Conservation (phyloP, 331 rosid species). For the Quercus phellos region DNA sequence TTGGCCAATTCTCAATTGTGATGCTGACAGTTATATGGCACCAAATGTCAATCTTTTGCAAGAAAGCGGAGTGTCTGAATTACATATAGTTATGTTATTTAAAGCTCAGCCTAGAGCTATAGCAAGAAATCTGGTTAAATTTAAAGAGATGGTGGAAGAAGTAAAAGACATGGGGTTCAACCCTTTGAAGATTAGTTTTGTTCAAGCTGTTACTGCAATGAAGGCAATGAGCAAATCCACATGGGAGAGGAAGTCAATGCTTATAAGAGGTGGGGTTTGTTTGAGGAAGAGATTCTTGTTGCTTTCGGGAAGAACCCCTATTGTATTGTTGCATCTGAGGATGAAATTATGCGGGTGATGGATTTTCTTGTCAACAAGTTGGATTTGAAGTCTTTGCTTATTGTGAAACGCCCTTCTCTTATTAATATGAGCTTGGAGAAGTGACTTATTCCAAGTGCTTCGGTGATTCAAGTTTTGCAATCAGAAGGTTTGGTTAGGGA, state of each 20-base stretch:
- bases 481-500: conserved; percentile 16
- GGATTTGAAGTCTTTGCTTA: conserved; percentile 17
- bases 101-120: conserved; percentile 9
- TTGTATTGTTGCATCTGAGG: conserved; percentile 26
- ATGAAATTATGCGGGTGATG: conserved; percentile 32
- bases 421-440: conserved; percentile 30
- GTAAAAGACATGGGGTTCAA: conserved; percentile 38
- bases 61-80: conserved; percentile 29
- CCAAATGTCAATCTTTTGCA: conserved; percentile 29
- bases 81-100: conserved; percentile 16
- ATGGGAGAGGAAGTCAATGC: conserved; percentile 25
- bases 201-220: conserved; percentile 18
- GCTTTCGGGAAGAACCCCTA: conserved; percentile 34
- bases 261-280: conserved; percentile 44
- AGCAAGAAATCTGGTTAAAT: not conserved
- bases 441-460: conserved; percentile 33
- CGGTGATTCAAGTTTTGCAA: conserved; percentile 17
- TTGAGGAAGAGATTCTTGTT: conserved; percentile 22
- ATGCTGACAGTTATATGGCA: not conserved
- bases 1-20: conserved; percentile 3
- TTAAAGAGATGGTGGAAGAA: conserved; percentile 12
- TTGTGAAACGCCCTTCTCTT: not conserved
- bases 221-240: conserved; percentile 22
- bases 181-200: conserved; percentile 16
- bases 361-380: conserved; percentile 28